phyloP scores from a whole-genome alignment of 2,329 filamentous ascomycete species.

The Gliomastix tumulicola region DNA sequence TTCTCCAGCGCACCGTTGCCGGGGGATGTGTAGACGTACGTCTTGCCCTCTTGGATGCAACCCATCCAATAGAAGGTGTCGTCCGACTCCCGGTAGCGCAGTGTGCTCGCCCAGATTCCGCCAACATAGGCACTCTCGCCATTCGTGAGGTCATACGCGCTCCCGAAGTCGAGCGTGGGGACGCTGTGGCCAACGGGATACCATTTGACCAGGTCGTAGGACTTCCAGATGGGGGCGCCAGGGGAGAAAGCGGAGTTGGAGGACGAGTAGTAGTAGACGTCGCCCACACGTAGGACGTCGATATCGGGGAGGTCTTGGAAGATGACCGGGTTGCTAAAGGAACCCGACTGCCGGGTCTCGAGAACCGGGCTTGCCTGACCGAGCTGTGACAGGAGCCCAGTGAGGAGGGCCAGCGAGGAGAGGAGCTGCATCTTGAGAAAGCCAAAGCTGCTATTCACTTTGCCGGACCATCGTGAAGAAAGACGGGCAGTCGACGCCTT shows the following conservation, averaged over 20 bases:
- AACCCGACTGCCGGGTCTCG: too few relatives aligned
- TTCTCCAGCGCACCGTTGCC: too few relatives aligned
- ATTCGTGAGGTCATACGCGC: slow-evolving; percentile 33
- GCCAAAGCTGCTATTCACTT: too few relatives aligned
- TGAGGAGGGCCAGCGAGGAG: too few relatives aligned
- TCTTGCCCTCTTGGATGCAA: slow-evolving; percentile 6
- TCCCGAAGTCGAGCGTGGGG: slow-evolving; percentile 23
- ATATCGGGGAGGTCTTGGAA: slow-evolving; percentile 46
- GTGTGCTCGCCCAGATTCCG: slow-evolving; percentile 46
- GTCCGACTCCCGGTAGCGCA: slow-evolving; percentile 16
- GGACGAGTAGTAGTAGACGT: slow-evolving; percentile 45
- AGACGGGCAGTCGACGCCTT: too few relatives aligned
- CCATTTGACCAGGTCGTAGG: slow-evolving; percentile 46
- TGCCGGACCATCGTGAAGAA: too few relatives aligned
- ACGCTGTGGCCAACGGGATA: slow-evolving; percentile 33
- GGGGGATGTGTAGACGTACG: slow-evolving; percentile 9
- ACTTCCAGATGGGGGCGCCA: slow-evolving; percentile 45
- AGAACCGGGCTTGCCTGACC: too few relatives aligned
- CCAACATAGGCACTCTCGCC: slow-evolving; percentile 34
- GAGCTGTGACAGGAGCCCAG: too few relatives aligned
- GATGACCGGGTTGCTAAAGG: slow-evolving; percentile 43
- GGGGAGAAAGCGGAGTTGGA: slow-evolving; percentile 48
- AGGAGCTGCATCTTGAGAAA: too few relatives aligned
- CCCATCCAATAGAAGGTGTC: slow-evolving; percentile 7
- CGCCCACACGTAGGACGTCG: slow-evolving; percentile 40